Conservation (phyloP, 805 yeast species). For the Candida patagonica region DNA sequence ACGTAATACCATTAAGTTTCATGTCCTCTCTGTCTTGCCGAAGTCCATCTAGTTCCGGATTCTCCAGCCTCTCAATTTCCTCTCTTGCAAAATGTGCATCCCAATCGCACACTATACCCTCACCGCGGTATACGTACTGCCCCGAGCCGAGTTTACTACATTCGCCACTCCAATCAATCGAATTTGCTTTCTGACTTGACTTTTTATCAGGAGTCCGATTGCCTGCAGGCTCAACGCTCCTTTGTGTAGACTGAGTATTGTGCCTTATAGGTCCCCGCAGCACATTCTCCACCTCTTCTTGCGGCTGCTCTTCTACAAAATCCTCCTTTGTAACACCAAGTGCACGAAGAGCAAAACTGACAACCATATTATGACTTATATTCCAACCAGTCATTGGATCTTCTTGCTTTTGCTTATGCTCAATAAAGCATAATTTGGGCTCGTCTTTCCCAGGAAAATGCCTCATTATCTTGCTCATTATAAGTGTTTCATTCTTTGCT, state of each 20-base stretch:
- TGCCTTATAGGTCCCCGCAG: neutral
- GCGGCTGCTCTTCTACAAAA: neutral
- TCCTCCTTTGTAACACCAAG: no score
- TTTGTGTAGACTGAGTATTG: neutral
- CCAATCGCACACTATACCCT: conserved; percentile 18
- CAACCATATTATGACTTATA: conserved; percentile 3
- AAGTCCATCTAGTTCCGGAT: conserved; percentile 14
- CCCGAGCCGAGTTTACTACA: neutral
- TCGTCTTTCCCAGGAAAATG: neutral
- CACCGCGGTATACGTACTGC: conserved; percentile 8
- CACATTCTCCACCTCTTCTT: neutral
- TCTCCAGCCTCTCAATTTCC: conserved; percentile 5
- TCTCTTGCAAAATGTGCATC: neutral
- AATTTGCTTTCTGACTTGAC: neutral
- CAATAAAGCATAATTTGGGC: conserved; percentile 4
- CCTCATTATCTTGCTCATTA: conserved; percentile 44
- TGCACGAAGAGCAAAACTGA: conserved; percentile 1
- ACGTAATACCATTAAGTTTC: conserved; percentile 34
- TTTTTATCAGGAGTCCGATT: neutral
- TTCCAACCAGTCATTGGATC: conserved; percentile 11
- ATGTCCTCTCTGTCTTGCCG: conserved; percentile 17
- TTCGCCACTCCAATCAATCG: neutral
- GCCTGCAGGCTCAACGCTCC: neutral
- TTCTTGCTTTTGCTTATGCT: conserved; percentile 4
- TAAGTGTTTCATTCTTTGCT: conserved; percentile 43